Evolutionary conservation across 2,329 filamentous ascomycete species (phyloP), one percentile per base, ranked within the genome.

Genomic region (Aspergillus quadrilineatus): DNA sequence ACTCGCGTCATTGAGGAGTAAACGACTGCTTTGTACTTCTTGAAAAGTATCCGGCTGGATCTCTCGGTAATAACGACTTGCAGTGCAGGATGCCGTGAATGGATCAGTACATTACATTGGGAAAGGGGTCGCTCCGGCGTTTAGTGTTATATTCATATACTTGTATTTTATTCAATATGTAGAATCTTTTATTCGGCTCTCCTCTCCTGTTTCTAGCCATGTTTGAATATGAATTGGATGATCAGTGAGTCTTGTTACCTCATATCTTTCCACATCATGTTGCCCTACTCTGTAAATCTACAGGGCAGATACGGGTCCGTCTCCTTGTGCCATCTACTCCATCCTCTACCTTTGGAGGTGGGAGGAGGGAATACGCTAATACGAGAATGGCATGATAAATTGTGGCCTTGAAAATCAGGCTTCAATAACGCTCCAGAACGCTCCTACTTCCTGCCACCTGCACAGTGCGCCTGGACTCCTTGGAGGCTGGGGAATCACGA

Each of bases 1-100:
- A 94, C 90, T 64, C 86, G 87, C 69, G 87, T 94, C 71, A 59
- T 84, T 50, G 77, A 77, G 60, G 75, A 78, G 60, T 72, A 70
- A 69, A 64, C 60, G 62, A 56, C 63, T 61, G 57, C 58, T 58
- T 60, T 72, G 67, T 73, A 72, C 66, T 68, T 69, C 4, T 65
- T 66, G 62, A 69, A 60, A 64, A 62, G 39, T 56, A 39, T 57
- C 56, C 60, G 60, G 54, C 47, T 65, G 67, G 47, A 47, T 53
- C 62, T 60, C 55, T 67, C 65, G 57, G 54, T 67, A 60, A 66
- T 69, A 63, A 53, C 63, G 65, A 64, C 61, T 67, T 67, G 70
- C 67, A 70, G 68, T 68, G 68, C 67, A 67, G 68, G 68, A 67
- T 69, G 68, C 63, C 67, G 66, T 63, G 65, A 67, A 64, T 64